Evolutionary conservation across 1,284 basidiomycete species (phyloP).

Genomic region (Cryptococcus floricola): DNA sequence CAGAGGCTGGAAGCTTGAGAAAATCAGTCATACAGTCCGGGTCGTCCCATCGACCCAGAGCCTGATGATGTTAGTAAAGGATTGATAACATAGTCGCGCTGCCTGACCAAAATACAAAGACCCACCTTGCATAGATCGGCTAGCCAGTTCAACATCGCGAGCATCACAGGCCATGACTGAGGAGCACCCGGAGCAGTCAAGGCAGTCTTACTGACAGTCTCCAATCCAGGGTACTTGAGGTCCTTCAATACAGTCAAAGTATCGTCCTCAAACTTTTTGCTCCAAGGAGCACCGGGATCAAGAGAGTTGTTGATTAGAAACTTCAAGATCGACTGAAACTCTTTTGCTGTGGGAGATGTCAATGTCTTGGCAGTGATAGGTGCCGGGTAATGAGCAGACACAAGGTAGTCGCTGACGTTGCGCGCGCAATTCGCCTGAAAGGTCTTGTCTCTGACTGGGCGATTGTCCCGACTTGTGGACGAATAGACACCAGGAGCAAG

Average conservation of each 20-base stretch:
- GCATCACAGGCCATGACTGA: constrained; percentile 74
- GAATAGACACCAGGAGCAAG: constrained; percentile 51
- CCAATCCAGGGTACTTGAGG: constrained; percentile 69
- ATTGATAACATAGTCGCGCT: not conserved
- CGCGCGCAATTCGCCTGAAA: constrained; percentile 70
- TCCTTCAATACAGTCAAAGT: constrained; percentile 65
- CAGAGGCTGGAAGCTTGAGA: constrained; percentile 51
- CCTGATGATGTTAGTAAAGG: constrained; percentile 20
- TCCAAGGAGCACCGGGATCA: constrained; percentile 60
- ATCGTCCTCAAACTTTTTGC: constrained; percentile 71
- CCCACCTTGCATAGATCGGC: constrained; percentile 68
- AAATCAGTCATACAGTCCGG: constrained; percentile 68
- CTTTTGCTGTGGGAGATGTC: constrained; percentile 70
- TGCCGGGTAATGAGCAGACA: constrained; percentile 58
- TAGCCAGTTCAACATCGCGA: constrained; percentile 83
- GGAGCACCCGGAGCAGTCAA: constrained; percentile 77
- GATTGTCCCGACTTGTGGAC: constrained; percentile 62
- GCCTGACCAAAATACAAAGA: not conserved
- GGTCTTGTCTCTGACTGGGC: constrained; percentile 66
- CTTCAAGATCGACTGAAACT: constrained; percentile 75
- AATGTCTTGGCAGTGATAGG: constrained; percentile 61
- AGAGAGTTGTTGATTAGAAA: constrained; percentile 64
- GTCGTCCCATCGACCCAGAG: constrained; percentile 56
- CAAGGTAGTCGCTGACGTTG: constrained; percentile 67
- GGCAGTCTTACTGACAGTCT: constrained; percentile 71